These are phyloP conservation scores for Ceratocystis colombiana DNA, from an alignment of 2,329 filamentous ascomycete genomes.

Conservation along the genomic window DNA sequence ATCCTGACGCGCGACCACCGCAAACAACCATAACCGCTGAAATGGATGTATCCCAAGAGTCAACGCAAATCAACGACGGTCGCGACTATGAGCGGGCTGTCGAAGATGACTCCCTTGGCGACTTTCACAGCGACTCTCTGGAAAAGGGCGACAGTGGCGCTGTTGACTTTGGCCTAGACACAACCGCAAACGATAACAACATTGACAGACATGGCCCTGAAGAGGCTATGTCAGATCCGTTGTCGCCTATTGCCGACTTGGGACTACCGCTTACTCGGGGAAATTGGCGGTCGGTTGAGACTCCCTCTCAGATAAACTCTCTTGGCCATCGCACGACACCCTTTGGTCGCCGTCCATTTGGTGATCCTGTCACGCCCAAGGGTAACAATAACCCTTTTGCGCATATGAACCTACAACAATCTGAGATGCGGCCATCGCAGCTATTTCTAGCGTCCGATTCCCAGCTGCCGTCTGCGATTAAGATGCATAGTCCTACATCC, in stretches of 20 bases:
- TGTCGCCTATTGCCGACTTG: constrained; percentile 30
- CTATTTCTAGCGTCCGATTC: constrained; percentile 43
- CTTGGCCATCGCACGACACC: constrained; percentile 30
- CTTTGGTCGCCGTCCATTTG: constrained; percentile 27
- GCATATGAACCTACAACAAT: constrained; percentile 12
- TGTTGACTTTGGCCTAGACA: constrained; percentile 29
- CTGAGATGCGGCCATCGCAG: constrained; percentile 35
- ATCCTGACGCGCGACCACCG: background rate
- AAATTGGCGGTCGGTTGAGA: constrained; percentile 33
- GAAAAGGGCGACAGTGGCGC: constrained; percentile 28
- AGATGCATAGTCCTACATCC: constrained; percentile 45
- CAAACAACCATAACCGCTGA: constrained; percentile 11
- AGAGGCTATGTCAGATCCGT: constrained; percentile 34
- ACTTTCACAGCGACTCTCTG: constrained; percentile 29
- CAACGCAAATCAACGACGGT: constrained; percentile 47
- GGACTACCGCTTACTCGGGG: constrained; percentile 35
- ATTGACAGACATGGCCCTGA: constrained; percentile 32
- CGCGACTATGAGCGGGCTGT: constrained; percentile 45
- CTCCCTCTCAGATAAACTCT: constrained; percentile 32
- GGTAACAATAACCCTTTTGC: constrained; percentile 41
- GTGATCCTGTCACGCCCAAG: constrained; percentile 42
- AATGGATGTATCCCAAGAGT: constrained; percentile 30
- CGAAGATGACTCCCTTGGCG: constrained; percentile 26
- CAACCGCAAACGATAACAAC: constrained; percentile 37
- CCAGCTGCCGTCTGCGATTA: constrained; percentile 44